Percentiles rank a stretch among this genome's conserved stretches.
Evolutionary conservation across 148 eudicot species (phyloP).

Genomic region (Pharnaceum exiguum): DNA sequence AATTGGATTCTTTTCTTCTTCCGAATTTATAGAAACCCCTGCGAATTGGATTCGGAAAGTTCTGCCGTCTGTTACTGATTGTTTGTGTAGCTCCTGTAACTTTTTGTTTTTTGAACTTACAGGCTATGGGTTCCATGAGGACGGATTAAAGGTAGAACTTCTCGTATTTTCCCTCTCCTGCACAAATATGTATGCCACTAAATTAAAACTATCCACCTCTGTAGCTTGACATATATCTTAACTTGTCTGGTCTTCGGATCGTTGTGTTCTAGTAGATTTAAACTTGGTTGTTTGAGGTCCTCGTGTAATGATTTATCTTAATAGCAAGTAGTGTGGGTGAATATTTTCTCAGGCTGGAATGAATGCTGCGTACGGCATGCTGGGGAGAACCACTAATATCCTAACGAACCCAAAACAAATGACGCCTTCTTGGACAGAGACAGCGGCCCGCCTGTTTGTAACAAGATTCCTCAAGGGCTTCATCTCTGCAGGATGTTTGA

Average conservation of each 20-base stretch:
- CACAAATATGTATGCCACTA: not conserved
- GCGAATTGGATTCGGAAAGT: no score
- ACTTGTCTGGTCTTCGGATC: no score
- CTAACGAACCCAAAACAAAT: slow-evolving; percentile 75
- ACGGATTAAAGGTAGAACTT: slow-evolving; percentile 76
- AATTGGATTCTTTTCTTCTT: no score
- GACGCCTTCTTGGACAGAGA: slow-evolving; percentile 69
- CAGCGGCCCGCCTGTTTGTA: slow-evolving; percentile 67
- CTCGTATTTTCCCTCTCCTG: not conserved
- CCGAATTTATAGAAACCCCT: no score
- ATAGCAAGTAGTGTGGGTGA: not conserved
- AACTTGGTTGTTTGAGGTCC: not conserved
- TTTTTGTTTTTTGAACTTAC: slow-evolving; percentile 11
- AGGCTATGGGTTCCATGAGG: slow-evolving; percentile 98
- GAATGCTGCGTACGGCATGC: slow-evolving; percentile 58
- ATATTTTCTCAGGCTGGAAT: slow-evolving; percentile 63
- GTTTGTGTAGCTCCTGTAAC: not conserved
- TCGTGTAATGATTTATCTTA: not conserved
- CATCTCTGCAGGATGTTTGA: slow-evolving; percentile 68
- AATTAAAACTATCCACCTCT: not conserved
- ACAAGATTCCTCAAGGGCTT: slow-evolving; percentile 56
- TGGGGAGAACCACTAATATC: slow-evolving; percentile 33
- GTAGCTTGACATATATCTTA: not conserved
- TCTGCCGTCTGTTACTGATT: not conserved
- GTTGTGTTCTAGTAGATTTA: no score